Evolutionary conservation across 2,329 filamentous ascomycete species (phyloP).

Genomic region (Claviceps lovelessii): DNA sequence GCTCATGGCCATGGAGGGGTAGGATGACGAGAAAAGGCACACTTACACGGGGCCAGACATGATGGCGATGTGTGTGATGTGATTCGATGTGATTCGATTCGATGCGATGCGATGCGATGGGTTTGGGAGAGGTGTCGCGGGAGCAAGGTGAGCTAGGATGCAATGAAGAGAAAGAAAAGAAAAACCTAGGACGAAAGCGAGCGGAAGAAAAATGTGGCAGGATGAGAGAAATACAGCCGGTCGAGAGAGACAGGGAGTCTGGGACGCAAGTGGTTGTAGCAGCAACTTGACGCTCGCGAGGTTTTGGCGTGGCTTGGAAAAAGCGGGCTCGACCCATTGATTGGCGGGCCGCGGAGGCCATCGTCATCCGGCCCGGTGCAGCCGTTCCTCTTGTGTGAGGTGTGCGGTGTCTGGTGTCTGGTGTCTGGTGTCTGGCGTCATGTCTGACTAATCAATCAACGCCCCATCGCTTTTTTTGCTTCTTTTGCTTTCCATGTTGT

Average conservation of each 20-base stretch:
- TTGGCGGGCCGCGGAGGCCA: slow-evolving; percentile 1
- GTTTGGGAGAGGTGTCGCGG: background rate
- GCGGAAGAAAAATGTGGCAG: slow-evolving; percentile 4
- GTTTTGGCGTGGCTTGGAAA: slow-evolving; percentile 9
- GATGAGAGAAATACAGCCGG: slow-evolving; percentile 6
- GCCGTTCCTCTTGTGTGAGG: no score
- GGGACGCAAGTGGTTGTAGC: background rate
- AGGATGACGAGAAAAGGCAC: slow-evolving; percentile 20
- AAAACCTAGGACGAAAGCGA: slow-evolving; percentile 1
- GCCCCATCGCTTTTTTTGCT: background rate
- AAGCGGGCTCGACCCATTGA: slow-evolving; percentile 6
- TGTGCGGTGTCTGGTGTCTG: no score
- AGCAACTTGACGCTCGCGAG: slow-evolving; percentile 6
- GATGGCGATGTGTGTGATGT: slow-evolving; percentile 18
- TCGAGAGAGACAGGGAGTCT: background rate
- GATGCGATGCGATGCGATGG: background rate
- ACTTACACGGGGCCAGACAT: slow-evolving; percentile 60
- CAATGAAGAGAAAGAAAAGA: slow-evolving; percentile 5
- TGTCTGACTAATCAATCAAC: background rate
- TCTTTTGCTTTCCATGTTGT: background rate
- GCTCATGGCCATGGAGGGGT: background rate
- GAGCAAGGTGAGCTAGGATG: slow-evolving; percentile 4
- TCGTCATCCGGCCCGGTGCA: slow-evolving; percentile 4
- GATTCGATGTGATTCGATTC: background rate
- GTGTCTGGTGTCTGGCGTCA: no score